These are phyloP conservation scores for Tolypocladium pustulatum DNA, from an alignment of 2,329 filamentous ascomycete species.

Conservation along the genomic window DNA sequence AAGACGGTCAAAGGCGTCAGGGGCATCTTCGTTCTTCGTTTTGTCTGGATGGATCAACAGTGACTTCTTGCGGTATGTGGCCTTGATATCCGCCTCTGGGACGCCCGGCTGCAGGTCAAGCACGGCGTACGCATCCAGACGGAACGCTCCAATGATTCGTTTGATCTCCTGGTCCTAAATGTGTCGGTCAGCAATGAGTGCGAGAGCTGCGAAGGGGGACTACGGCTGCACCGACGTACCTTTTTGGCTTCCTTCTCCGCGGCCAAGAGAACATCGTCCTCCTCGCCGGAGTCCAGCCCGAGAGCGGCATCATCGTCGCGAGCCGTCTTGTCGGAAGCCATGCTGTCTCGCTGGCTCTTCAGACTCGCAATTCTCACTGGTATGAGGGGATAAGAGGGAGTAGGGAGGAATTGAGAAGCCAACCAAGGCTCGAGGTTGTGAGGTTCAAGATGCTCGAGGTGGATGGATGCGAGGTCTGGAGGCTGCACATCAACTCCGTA, in stretches of 20 bases:
- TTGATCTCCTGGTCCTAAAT: constrained; percentile 85
- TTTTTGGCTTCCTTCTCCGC: constrained; percentile 82
- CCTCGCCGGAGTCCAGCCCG: constrained; percentile 29
- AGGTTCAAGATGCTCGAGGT: neutral
- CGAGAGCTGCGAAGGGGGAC: neutral
- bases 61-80: constrained; percentile 92
- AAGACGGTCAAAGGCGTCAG: constrained; percentile 91
- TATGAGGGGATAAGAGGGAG: no score
- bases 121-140: constrained; percentile 69
- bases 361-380: neutral
- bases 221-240: constrained; percentile 32
- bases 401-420: neutral
- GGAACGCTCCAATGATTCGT: constrained; percentile 84
- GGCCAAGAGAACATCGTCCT: constrained; percentile 67
- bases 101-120: constrained; percentile 93
- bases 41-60: constrained; percentile 98
- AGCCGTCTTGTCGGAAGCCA: constrained; percentile 19
- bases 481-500: neutral
- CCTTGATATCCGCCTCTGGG: constrained; percentile 91
- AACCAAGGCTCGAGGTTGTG: neutral
- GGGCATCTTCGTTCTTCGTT: constrained; percentile 79
- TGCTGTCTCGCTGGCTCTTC: neutral
- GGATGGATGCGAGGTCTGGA: neutral
- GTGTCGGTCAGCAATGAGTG: constrained; percentile 7
- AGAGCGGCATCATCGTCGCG: constrained; percentile 19